These are phyloP conservation scores for Pachysandra terminalis DNA, from an alignment of 164 flowering plant species.

Conservation along the genomic window DNA sequence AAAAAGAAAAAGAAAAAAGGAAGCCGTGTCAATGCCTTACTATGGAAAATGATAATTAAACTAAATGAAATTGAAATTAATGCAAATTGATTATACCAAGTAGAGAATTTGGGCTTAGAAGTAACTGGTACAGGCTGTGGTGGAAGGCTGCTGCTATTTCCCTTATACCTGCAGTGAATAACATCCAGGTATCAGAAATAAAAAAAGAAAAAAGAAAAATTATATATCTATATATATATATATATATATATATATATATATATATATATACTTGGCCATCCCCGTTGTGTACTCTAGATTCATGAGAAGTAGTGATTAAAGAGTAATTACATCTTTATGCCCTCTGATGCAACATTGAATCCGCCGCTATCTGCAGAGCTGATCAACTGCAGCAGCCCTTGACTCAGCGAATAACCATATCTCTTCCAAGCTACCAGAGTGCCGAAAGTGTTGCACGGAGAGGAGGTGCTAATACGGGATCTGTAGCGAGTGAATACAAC, in stretches of 20 bases:
- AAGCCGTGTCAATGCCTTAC: no score
- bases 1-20: no score
- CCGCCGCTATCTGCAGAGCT: conserved; percentile 1
- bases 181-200: neutral
- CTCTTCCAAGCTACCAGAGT: neutral
- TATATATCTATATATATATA: no score
- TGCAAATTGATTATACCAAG: conserved; percentile 20
- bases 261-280: no score
- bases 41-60: no score
- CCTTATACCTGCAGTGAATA: neutral
- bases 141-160: neutral
- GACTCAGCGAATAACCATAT: conserved; percentile 2
- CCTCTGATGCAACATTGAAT: neutral
- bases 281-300: no score
- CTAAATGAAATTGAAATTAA: neutral
- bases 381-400: conserved; percentile 19
- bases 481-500: conserved; percentile 9
- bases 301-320: neutral
- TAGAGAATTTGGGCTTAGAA: conserved; percentile 2
- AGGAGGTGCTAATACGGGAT: neutral
- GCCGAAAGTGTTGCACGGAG: neutral
- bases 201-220: no score
- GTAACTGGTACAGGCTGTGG: conserved; percentile 9
- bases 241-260: no score
- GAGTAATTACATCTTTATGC: conserved; percentile 3